Evolutionary conservation across 179 eudicot genomes (phyloP), one percentile per base, ranked within the genome.

Genomic region (Spinacia oleracea): DNA sequence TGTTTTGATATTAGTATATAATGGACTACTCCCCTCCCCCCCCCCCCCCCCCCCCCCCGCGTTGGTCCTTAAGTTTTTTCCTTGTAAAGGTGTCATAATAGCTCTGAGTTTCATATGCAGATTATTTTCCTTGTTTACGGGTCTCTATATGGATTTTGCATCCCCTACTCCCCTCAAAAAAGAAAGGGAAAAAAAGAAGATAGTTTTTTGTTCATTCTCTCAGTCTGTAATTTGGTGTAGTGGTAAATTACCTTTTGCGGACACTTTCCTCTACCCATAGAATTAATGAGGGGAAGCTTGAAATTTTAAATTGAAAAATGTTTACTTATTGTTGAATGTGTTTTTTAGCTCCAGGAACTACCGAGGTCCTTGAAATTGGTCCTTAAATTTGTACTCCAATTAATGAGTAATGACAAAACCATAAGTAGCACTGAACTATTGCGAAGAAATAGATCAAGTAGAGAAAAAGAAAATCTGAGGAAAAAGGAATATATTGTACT

Each of bases 1-100:
- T 68, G 40, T 59, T 71, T 29, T 46, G 10, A 59, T 83, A 76
- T 72, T 68, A 3, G 7, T 16, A 67, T 38, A 14, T 40, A 8
- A 48, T 25, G n/a, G 35, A 35, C 23, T 21, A 25, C 16, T 12
- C 35, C 6, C 27, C 10, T 4, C 5, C 12, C 9, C 20, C 8
- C 23, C 12, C 62, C n/a, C 27, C 53, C 2, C 9, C 15, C 46
- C 40, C 14, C 45, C 18, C 46, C 20, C 48, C 35, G 32, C 21
- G 25, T 34, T 72, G 23, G 59, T 23, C 60, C 25, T 60, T 60
- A 5, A 15, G 6, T 31, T 45, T 46, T n/a, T 74, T 58, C 25
- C 29, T 23, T 71, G 40, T 20, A 32, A 72, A 51, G 35, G 64
- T 55, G 63, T 55, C 63, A 9, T 29, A 16, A 29, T 75, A 60